Evolutionary conservation across 2,329 filamentous ascomycete genomes (phyloP), one percentile per base, ranked within the genome.

Genomic region (Pseudogymnoascus sp.): DNA sequence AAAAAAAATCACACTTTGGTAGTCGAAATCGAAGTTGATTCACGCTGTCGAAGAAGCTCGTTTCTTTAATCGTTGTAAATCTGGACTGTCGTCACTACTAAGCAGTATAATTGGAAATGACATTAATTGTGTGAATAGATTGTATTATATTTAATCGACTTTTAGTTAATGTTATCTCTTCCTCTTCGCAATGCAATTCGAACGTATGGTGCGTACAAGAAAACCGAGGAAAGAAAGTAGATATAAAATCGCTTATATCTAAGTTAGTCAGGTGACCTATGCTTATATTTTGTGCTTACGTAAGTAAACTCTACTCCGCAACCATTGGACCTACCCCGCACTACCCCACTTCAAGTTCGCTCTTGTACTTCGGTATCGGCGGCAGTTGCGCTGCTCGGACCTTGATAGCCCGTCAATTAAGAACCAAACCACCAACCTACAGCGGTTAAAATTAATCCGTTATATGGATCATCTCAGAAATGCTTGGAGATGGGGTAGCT

Each of bases 381-480:
- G 33, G 26, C 26, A 18, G 9, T 30, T 30, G n/a, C 26, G 45
- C 26, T 19, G 23, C 9, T 52, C 45, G 45, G 26, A 13, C 45
- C 26, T 30, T 52, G 26, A 52, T 52, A 19, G 26, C 12, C 45
- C 45, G 41, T 48, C 6, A 9, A 30, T 28, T 52, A 52, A 30
- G 45, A 23, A 52, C 45, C 45, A 7, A 52, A 30, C 23, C 23
- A 30, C 9, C 23, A 5, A 52, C 12, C 45, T 9, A 19, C 26
- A 30, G 4, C 26, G n/a, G 45, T 33, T 30, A 30, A 52, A 52
- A 52, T 52, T 52, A 52, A 52, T 52, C 45, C 26, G 45, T 52
- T 52, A 52, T 52, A 52, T 52, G 26, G 45, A 52, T 52, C 45
- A 52, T 19, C 45, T 33, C 15, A 19, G 13, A 52, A 52, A 30